Conservation (phyloP, 176 grass and related monocot genomes). For the Zoysia japonica region DNA sequence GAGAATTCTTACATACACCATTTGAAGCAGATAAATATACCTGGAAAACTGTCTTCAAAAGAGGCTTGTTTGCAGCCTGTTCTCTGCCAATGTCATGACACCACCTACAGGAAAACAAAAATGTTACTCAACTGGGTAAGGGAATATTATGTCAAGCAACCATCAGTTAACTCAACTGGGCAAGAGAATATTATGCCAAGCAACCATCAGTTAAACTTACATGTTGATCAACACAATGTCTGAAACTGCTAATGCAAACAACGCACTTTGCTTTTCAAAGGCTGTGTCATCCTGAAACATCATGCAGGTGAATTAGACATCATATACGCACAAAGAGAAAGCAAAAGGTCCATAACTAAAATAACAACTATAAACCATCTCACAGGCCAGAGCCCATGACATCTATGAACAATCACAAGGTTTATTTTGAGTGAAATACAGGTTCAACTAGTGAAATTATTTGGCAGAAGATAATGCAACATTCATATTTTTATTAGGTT, state of each 20-base stretch:
- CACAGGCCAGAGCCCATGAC: background rate
- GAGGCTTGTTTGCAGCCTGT: constrained; percentile 99
- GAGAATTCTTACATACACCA: background rate
- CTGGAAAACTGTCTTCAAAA: constrained; percentile 99
- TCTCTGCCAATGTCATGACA: constrained; percentile 99
- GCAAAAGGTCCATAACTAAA: constrained; percentile 10
- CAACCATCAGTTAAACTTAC: constrained; percentile 50
- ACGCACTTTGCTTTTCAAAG: constrained; percentile 98
- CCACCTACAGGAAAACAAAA: constrained; percentile 67
- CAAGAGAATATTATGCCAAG: too few relatives aligned
- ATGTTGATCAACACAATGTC: constrained; percentile 99
- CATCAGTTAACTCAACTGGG: background rate
- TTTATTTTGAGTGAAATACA: constrained; percentile 8
- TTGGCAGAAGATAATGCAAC: constrained; percentile 14
- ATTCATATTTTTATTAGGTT: background rate
- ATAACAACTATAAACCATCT: constrained; percentile 18
- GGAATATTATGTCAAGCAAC: constrained; percentile 20
- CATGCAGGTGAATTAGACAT: constrained; percentile 11
- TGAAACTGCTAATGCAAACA: constrained; percentile 97
- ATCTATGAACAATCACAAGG: background rate
- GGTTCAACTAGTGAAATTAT: constrained; percentile 15
- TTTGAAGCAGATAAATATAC: constrained; percentile 40
- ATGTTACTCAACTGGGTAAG: constrained; percentile 20
- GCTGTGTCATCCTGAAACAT: constrained; percentile 90
- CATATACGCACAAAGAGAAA: constrained; percentile 4